Base-by-base conservation (phyloP, 2,329 filamentous ascomycete species). In the Clonostachys solani region DNA sequence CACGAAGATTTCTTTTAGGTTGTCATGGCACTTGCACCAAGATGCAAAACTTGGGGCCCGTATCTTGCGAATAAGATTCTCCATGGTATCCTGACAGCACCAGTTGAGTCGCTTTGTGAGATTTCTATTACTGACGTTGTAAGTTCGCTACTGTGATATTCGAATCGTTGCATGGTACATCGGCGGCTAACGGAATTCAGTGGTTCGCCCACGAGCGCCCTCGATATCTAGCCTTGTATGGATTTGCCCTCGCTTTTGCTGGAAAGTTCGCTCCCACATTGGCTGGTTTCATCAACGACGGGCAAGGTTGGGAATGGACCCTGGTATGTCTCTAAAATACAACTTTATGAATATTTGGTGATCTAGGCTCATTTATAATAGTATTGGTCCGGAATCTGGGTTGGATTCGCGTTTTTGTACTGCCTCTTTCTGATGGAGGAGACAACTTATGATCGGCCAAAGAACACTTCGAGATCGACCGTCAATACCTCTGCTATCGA, bases 341-440 rank as follows among this genome's bases (percentile, higher is more conserved):
- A 16, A 6, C 2, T 16, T 6, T 6, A 5, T 9, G 13, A 7
- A 15, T 38, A 5, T 15, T 9, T 38, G 13, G 5, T 38, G 16
- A 16, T 16, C 16, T 38, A 15, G 15, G 36, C 36, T 38, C 15
- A 38, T 17, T 5, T 12, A 17, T 17, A 15, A 15, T 15, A 38
- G 47, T 72, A 70, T 57, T 68, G 68, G 57, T 63, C 66, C 5
- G 61, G 62, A 4, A 65, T 72, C 33, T 67, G 72, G 46, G 61
- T 62, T 43, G 66, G 53, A 2, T 59, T 53, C 1, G 61, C 60
- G 5, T 63, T 63, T 13, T 38, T 70, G 1, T 64, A 72, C 33
- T 49, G 72, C 1, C 80, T 83, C 56, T 63, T 83, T 49, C 76
- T 83, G 54, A 77, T 81, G 50, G 80, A 83, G 52, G 80, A 84